A percentile compares a stretch with the other conserved stretches of the same genome.
Conservation (phyloP, 805 yeast species). For the Suhomyces emberorum region DNA sequence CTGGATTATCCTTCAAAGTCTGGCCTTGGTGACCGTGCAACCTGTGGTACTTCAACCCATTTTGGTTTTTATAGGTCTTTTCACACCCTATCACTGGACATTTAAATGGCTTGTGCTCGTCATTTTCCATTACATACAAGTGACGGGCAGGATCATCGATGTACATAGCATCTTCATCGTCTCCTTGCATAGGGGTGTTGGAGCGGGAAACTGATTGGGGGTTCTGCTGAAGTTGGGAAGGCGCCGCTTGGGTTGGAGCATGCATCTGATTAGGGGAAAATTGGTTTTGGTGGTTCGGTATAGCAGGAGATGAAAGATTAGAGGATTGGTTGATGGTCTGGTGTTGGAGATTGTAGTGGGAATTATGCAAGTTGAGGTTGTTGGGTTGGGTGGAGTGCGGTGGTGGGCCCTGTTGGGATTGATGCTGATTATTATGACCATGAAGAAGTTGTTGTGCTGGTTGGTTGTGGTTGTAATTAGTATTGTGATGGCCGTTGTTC, state of each 20-base stretch:
- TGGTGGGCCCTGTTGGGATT: slow-evolving; percentile 2
- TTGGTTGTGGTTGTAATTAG: slow-evolving; percentile 11
- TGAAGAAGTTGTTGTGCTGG: slow-evolving; percentile 15
- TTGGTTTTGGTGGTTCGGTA: slow-evolving; percentile 8
- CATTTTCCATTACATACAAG: slow-evolving; percentile 85
- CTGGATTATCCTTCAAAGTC: slow-evolving; percentile 82
- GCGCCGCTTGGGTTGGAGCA: slow-evolving; percentile 6
- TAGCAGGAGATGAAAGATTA: slow-evolving; percentile 4
- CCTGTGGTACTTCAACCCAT: slow-evolving; percentile 93
- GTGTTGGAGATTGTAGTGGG: slow-evolving; percentile 21
- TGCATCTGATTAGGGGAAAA: slow-evolving; percentile 5
- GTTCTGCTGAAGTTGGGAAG: slow-evolving; percentile 10
- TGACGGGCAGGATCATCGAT: slow-evolving; percentile 97
- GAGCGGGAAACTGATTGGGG: slow-evolving; percentile 9
- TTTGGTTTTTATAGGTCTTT: slow-evolving; percentile 95
- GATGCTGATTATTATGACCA: slow-evolving; percentile 10
- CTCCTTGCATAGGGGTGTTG: slow-evolving; percentile 34
- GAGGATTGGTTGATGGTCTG: slow-evolving; percentile 16
- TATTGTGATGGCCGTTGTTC: slow-evolving; percentile 34
- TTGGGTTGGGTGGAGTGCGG: slow-evolving; percentile 10
- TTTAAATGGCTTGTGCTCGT: slow-evolving; percentile 90
- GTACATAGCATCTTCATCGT: slow-evolving; percentile 68
- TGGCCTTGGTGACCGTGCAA: slow-evolving; percentile 97
- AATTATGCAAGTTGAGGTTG: slow-evolving; percentile 17
- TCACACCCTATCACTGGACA: slow-evolving; percentile 99